Conservation (phyloP, 805 yeast species). For the Komagataella kurtzmanii region DNA sequence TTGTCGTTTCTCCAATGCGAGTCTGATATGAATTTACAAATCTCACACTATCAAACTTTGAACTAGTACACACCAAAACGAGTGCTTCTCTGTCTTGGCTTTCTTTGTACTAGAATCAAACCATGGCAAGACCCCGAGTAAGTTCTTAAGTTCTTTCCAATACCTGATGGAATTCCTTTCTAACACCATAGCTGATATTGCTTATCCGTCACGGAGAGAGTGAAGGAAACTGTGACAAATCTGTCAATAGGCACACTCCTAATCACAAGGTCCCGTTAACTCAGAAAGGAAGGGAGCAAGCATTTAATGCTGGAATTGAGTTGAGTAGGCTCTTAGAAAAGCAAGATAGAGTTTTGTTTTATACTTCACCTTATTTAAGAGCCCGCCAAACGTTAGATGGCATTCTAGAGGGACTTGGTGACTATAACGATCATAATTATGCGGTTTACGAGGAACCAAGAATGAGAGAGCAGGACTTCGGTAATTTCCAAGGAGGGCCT, state of each 20-base stretch:
- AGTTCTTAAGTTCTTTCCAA: not conserved
- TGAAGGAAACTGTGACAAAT: slow-evolving; percentile 79
- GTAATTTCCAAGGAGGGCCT: slow-evolving; percentile 73
- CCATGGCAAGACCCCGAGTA: not conserved
- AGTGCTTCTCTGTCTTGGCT: not conserved
- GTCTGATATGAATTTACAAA: too few species aligned
- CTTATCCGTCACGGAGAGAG: slow-evolving; percentile 88
- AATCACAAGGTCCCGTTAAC: slow-evolving; percentile 76
- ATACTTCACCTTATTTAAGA: slow-evolving; percentile 77
- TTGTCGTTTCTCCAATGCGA: not conserved
- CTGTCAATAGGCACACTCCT: slow-evolving; percentile 64
- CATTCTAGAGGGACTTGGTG: slow-evolving; percentile 39
- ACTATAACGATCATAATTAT: slow-evolving; percentile 25
- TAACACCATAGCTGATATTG: slow-evolving; percentile 31
- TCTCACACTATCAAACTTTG: not conserved
- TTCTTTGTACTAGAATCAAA: not conserved
- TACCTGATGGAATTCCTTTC: not conserved
- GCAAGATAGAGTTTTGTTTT: slow-evolving; percentile 56
- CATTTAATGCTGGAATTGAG: slow-evolving; percentile 44
- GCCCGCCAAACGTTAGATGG: slow-evolving; percentile 77
- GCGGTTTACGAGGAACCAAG: slow-evolving; percentile 77
- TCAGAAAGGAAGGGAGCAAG: slow-evolving; percentile 52
- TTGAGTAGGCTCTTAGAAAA: slow-evolving; percentile 24
- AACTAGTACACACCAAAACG: not conserved
- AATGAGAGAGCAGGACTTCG: slow-evolving; percentile 90